Conservation (phyloP, 1,139 yeast species). For the Taiozyma sp. region DNA sequence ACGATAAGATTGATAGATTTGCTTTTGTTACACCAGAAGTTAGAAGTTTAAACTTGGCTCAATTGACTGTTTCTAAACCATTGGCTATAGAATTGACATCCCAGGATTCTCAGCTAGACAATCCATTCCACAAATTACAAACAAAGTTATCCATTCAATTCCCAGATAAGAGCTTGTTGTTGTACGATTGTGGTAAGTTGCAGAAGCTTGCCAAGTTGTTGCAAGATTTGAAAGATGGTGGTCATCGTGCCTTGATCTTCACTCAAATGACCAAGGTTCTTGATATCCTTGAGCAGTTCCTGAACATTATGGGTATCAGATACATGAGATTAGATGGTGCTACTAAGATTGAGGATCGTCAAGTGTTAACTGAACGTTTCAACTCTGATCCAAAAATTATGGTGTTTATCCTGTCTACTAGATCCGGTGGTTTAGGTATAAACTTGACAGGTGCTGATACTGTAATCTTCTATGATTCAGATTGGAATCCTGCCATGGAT, state of each 20-base stretch:
- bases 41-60: constrained; percentile 72
- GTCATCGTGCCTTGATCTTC: constrained; percentile 92
- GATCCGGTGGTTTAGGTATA: constrained; percentile 98
- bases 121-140: constrained; percentile 83
- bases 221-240: constrained; percentile 74
- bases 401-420: constrained; percentile 86
- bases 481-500: constrained; percentile 99
- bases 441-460: constrained; percentile 98
- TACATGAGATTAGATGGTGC: constrained; percentile 97
- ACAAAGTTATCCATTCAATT: constrained; percentile 89
- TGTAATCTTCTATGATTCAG: constrained; percentile 97
- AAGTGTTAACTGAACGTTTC: constrained; percentile 86
- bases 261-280: constrained; percentile 98
- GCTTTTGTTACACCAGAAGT: constrained; percentile 88
- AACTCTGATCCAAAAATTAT: constrained; percentile 84
- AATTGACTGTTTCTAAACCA: constrained; percentile 31
- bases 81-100: constrained; percentile 18
- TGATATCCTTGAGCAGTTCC: constrained; percentile 88
- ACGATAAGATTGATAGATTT: constrained; percentile 61
- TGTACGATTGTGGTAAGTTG: constrained; percentile 95
- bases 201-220: constrained; percentile 77
- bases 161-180: constrained; percentile 89
- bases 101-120: constrained; percentile 28
- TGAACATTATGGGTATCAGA: constrained; percentile 91
- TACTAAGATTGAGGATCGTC: constrained; percentile 95